phyloP scores from a whole-genome alignment of 176 grass and related monocot species.

The Hsuehochloa calcarea region DNA sequence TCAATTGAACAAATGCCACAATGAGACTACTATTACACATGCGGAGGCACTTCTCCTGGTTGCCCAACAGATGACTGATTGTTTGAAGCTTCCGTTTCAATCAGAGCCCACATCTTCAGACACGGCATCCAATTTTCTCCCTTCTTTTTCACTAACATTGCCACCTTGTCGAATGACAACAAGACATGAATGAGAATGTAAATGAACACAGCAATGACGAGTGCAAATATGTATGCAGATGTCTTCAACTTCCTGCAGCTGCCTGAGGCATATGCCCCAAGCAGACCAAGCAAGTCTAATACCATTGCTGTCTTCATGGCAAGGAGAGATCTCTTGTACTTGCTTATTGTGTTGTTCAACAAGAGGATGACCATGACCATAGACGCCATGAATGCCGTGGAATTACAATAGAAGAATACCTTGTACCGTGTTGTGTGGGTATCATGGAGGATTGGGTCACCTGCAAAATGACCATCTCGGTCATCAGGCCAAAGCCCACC shows the following conservation, averaged over 20 bases:
- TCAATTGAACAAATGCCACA: neutral
- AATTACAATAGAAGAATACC: conserved; percentile 48
- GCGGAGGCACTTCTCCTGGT: neutral
- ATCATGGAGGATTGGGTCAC: conserved; percentile 44
- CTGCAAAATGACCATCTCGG: neutral
- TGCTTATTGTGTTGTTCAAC: conserved; percentile 40
- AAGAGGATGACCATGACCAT: conserved; percentile 43
- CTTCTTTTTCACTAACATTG: neutral
- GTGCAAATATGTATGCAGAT: neutral
- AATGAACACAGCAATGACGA: conserved; percentile 48
- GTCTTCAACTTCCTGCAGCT: neutral
- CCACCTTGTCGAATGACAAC: conserved; percentile 34
- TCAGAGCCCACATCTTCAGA: conserved; percentile 18
- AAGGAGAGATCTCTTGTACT: conserved; percentile 38
- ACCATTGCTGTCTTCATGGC: conserved; percentile 34
- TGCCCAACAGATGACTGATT: conserved; percentile 13
- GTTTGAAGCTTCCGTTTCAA: conserved; percentile 20
- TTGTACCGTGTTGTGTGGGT: conserved; percentile 23
- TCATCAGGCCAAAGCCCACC: conserved; percentile 52
- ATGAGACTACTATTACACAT: neutral
- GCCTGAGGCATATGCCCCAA: neutral
- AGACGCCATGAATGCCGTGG: conserved; percentile 40
- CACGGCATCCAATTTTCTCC: conserved; percentile 26
- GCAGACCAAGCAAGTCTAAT: neutral
- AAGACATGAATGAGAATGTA: conserved; percentile 39